Conservation (phyloP, 305 asterid species). For the Salvia sclarea region DNA sequence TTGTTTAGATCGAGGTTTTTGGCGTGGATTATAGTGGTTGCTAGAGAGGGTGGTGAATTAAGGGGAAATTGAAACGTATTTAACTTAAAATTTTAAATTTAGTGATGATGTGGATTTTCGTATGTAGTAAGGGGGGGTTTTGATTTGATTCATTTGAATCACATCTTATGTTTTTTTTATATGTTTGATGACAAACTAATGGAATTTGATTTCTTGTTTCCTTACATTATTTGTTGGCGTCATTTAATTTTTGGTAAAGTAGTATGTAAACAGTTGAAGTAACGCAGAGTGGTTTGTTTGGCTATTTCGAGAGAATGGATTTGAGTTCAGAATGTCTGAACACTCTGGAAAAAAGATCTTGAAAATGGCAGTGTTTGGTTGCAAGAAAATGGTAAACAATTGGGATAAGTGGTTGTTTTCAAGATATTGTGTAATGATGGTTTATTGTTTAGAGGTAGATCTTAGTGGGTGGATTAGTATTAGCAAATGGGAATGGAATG, state of each 20-base stretch:
- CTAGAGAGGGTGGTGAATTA: not conserved
- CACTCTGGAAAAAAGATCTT: slow-evolving; percentile 35
- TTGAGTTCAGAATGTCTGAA: slow-evolving; percentile 31
- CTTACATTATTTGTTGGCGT: not conserved
- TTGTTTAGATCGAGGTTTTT: not conserved
- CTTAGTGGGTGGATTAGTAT: no score
- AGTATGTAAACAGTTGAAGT: not conserved
- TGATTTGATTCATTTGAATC: slow-evolving; percentile 40
- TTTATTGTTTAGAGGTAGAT: slow-evolving; percentile 57
- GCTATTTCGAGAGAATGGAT: slow-evolving; percentile 24
- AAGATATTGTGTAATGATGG: slow-evolving; percentile 49
- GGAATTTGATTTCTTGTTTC: slow-evolving; percentile 30
- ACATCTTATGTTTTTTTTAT: slow-evolving; percentile 31
- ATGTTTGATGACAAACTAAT: slow-evolving; percentile 41
- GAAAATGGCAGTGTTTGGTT: slow-evolving; percentile 43
- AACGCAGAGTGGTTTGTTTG: slow-evolving; percentile 24
- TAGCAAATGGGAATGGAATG: slow-evolving; percentile 27
- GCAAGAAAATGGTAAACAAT: slow-evolving; percentile 28
- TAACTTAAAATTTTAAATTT: no score
- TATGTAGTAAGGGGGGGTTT: slow-evolving; percentile 28
- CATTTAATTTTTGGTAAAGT: not conserved
- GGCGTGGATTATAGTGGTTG: not conserved
- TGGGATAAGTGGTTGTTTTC: slow-evolving; percentile 36
- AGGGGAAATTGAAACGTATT: no score
- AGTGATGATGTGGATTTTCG: slow-evolving; percentile 39